Evolutionary conservation across 2,329 filamentous ascomycete species (phyloP), one percentile per base, ranked within the genome.

Genomic region (Scytalidium lignicola): DNA sequence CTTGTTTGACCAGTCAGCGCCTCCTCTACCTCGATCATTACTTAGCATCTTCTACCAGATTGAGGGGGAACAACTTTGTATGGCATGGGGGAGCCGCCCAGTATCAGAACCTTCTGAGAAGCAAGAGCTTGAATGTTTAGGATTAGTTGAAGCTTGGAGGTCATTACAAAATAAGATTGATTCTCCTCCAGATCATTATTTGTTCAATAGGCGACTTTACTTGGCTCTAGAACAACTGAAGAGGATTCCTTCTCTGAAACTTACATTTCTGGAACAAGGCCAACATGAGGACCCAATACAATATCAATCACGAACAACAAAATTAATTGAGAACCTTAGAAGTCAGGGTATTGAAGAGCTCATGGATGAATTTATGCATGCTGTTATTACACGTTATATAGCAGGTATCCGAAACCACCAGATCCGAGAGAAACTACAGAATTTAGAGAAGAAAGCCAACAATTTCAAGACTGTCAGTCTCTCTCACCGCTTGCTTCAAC

Each of bases 11-110:
- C n/a, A 44, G 7, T 49, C 52, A 13, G 6, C 54, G 4, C 52
- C 53, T 18, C 46, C 45, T 19, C 26, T 58, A 3, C 56, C 55
- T 19, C 73, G 76, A 37, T 78, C 79, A 3, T 70, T 85, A 1
- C 64, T 69, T n/a, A 77, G 78, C 0, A 70, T 80, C 2, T 73
- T 69, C 51, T 72, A 67, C 13, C 77, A 83, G 54, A 63, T 73
- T 2, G 80, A 85, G 56, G 80, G 80, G 7, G 80, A 84, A 57
- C 66, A 67, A 18, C 60, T 82, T 19, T 66, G 75, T 1, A 69
- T 75, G 59, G 58, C 68, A 2, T 79, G 71, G 70, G 71, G 75
- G 18, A 60, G 44, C 40, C 64, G 60, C 13, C 55, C 48, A 3
- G 52, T 72, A 1, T 57, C 45, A n/a, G 73, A 71, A 50, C 61